These are phyloP conservation scores for Fistulinella staudtii DNA, from an alignment of 1,284 basidiomycete genomes.

Conservation along the genomic window DNA sequence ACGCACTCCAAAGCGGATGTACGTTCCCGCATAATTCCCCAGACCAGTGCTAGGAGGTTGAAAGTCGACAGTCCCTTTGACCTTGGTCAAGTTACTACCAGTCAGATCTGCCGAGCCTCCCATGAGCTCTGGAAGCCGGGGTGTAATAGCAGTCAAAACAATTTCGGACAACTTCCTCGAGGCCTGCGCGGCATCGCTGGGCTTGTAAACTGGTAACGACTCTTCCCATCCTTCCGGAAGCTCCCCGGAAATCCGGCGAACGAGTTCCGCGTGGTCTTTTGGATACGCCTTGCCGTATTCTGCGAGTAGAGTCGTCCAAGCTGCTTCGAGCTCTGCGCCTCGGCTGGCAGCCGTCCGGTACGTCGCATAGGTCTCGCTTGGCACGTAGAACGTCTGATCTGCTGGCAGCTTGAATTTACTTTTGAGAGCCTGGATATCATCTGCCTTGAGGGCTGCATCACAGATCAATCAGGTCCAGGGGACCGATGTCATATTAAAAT, in stretches of 20 bases:
- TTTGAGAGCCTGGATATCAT: conserved; percentile 87
- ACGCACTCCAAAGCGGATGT: conserved; percentile 95
- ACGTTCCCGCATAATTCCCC: conserved; percentile 83
- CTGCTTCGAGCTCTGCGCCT: conserved; percentile 70
- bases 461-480: conserved; percentile 1
- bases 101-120: conserved; percentile 94
- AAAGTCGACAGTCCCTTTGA: conserved; percentile 84
- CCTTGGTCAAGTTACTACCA: conserved; percentile 87
- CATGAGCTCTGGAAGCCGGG: conserved; percentile 77
- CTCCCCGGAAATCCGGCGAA: conserved; percentile 78
- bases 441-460: conserved; percentile 78
- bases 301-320: conserved; percentile 74
- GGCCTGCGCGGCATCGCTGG: conserved; percentile 79
- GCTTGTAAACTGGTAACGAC: conserved; percentile 78
- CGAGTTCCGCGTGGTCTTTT: conserved; percentile 81
- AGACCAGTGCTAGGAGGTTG: conserved; percentile 85
- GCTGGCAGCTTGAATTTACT: conserved; percentile 82
- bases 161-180: conserved; percentile 93
- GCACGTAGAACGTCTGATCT: conserved; percentile 77
- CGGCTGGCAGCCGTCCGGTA: conserved; percentile 68
- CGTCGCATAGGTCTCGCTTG: conserved; percentile 66
- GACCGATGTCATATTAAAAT: neutral
- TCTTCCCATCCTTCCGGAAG: conserved; percentile 89
- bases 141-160: conserved; percentile 74
- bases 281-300: conserved; percentile 79